Evolutionary conservation across 2,329 filamentous ascomycete species (phyloP).

Genomic region (Epicoccum sorghinum): DNA sequence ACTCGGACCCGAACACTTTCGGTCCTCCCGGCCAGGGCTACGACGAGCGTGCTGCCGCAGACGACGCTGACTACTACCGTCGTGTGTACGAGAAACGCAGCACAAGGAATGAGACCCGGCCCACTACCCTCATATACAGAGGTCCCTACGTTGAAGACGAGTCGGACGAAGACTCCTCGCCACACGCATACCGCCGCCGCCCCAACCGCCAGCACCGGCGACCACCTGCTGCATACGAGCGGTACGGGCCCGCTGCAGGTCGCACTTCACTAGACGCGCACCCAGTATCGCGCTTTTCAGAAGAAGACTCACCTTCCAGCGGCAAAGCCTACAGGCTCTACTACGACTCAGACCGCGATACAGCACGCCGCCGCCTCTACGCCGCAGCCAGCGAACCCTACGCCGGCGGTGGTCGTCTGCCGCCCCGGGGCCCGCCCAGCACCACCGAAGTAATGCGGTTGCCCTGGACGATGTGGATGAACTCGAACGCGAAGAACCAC

Average conservation of each 20-base stretch:
- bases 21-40: slow-evolving; percentile 8
- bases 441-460: slow-evolving; percentile 48
- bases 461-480: slow-evolving; percentile 47
- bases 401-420: slow-evolving; percentile 7
- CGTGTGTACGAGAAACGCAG: slow-evolving; percentile 17
- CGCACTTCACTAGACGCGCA: slow-evolving; percentile 25
- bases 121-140: slow-evolving; percentile 10
- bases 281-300: slow-evolving; percentile 11
- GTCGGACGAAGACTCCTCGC: slow-evolving; percentile 36
- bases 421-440: slow-evolving; percentile 26
- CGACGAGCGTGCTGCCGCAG: slow-evolving; percentile 11
- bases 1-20: slow-evolving; percentile 20
- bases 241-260: slow-evolving; percentile 23
- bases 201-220: slow-evolving; percentile 26
- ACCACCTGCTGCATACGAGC: slow-evolving; percentile 34
- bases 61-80: slow-evolving; percentile 18
- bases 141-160: slow-evolving; percentile 36
- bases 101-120: slow-evolving; percentile 10
- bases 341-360: slow-evolving; percentile 32
- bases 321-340: slow-evolving; percentile 30
- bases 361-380: slow-evolving; percentile 18
- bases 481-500: slow-evolving; percentile 45
- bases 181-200: slow-evolving; percentile 32
- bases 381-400: background rate
- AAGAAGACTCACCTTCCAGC: slow-evolving; percentile 27